phyloP scores from a whole-genome alignment of 148 eudicot species.

The Nepenthes gracilis region DNA sequence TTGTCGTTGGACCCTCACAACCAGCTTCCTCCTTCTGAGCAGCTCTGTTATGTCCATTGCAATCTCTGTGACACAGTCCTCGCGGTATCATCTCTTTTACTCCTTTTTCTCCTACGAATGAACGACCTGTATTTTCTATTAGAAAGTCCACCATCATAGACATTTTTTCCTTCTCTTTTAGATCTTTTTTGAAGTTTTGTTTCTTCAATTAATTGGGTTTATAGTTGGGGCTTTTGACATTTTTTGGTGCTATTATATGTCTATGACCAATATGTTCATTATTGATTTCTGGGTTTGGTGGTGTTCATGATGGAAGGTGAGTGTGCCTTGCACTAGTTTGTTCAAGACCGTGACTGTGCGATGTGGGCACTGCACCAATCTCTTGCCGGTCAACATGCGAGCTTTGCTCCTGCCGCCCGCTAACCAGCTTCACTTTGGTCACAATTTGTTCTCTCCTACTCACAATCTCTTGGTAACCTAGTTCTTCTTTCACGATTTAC shows the following conservation, averaged over 20 bases:
- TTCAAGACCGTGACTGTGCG: slow-evolving; percentile 78
- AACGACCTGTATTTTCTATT: too few species aligned
- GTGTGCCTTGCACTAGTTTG: slow-evolving; percentile 79
- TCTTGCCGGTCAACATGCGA: slow-evolving; percentile 59
- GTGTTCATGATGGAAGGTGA: slow-evolving; percentile 30
- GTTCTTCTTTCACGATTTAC: too few species aligned
- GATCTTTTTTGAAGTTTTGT: neutral
- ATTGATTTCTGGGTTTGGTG: too few species aligned
- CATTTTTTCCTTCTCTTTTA: too few species aligned
- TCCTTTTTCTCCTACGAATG: neutral
- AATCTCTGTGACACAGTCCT: slow-evolving; percentile 74
- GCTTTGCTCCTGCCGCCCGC: slow-evolving; percentile 41
- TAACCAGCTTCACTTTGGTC: slow-evolving; percentile 39
- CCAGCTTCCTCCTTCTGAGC: slow-evolving; percentile 38
- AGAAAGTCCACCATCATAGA: too few species aligned
- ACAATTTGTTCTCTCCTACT: slow-evolving; percentile 46
- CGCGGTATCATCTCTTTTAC: slow-evolving; percentile 30
- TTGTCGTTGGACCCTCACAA: slow-evolving; percentile 65
- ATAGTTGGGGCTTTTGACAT: too few species aligned
- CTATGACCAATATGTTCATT: too few species aligned
- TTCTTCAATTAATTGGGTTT: neutral
- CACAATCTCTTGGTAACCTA: slow-evolving; percentile 43
- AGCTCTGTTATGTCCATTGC: slow-evolving; percentile 89
- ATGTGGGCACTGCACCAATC: slow-evolving; percentile 86
- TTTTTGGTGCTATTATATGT: too few species aligned